phyloP scores from a whole-genome alignment of 345 rosid species.

The Camelina neglecta region DNA sequence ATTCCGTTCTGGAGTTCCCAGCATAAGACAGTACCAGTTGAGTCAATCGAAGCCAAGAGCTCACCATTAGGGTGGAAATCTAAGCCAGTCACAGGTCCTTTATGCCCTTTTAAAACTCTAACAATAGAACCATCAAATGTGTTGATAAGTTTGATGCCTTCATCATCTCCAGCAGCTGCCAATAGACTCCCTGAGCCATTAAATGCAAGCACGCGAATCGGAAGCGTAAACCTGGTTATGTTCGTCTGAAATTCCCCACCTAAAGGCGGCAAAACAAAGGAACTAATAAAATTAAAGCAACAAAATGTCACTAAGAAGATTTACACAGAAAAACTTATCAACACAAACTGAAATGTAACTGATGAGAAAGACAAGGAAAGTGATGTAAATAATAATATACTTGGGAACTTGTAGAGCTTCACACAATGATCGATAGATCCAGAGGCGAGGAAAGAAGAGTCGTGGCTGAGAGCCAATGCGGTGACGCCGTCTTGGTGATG shows the following conservation, averaged over 20 bases:
- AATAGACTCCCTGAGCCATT: conserved; percentile 86
- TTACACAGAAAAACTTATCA: neutral
- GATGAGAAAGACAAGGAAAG: neutral
- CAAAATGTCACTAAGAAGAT: too few species aligned
- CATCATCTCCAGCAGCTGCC: conserved; percentile 98
- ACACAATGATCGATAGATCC: conserved; percentile 95
- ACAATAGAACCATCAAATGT: conserved; percentile 92
- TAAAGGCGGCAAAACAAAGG: conserved; percentile 36
- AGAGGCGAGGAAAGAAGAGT: conserved; percentile 92
- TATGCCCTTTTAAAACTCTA: conserved; percentile 86
- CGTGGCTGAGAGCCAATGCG: conserved; percentile 79
- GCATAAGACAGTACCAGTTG: conserved; percentile 74
- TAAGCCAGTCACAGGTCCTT: conserved; percentile 82
- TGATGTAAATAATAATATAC: conserved; percentile 40
- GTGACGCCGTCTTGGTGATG: conserved; percentile 98
- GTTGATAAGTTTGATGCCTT: conserved; percentile 91
- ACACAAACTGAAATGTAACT: neutral
- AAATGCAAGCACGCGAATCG: conserved; percentile 83
- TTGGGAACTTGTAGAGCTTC: conserved; percentile 96
- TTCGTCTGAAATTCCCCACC: conserved; percentile 96
- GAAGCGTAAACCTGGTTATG: conserved; percentile 88
- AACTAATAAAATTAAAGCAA: too few species aligned
- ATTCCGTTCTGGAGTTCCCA: conserved; percentile 90
- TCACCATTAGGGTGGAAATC: conserved; percentile 83
- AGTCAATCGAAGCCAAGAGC: conserved; percentile 84